phyloP scores from a whole-genome alignment of 2,329 filamentous ascomycete species.

The Hansfordia pulvinata region DNA sequence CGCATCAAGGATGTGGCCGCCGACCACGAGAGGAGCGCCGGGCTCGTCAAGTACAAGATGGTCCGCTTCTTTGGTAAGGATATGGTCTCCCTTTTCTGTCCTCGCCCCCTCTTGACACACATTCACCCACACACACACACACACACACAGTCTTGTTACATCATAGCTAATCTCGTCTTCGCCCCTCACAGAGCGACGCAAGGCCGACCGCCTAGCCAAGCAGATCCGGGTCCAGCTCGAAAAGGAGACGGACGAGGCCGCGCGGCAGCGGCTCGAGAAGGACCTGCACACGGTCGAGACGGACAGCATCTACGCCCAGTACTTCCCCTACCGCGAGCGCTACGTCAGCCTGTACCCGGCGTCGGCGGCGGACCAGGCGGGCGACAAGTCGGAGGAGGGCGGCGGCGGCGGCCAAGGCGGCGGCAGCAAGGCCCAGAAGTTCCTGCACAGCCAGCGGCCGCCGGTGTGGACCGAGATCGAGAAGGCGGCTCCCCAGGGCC shows the following conservation, averaged over 20 bases:
- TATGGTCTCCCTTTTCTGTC: slow-evolving; percentile 1
- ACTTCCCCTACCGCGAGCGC: slow-evolving; percentile 55
- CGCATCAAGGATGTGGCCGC: slow-evolving; percentile 46
- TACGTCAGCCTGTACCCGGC: slow-evolving; percentile 52
- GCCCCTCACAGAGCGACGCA: slow-evolving; percentile 47
- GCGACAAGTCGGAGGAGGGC: slow-evolving; percentile 12
- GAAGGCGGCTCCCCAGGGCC: slow-evolving; percentile 34
- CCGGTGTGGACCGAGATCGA: slow-evolving; percentile 59
- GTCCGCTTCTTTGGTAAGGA: slow-evolving; percentile 66
- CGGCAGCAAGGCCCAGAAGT: slow-evolving; percentile 25
- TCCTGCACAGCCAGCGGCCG: slow-evolving; percentile 31
- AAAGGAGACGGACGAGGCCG: slow-evolving; percentile 33
- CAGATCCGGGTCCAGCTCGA: slow-evolving; percentile 46
- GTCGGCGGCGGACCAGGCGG: no score
- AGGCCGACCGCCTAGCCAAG: slow-evolving; percentile 54
- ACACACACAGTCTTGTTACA: slow-evolving; percentile 3
- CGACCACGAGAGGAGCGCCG: slow-evolving; percentile 49
- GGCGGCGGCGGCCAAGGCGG: slow-evolving; percentile 24
- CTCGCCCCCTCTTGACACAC: not conserved
- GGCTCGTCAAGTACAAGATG: slow-evolving; percentile 74
- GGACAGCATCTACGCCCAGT: slow-evolving; percentile 62
- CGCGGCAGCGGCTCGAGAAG: slow-evolving; percentile 34
- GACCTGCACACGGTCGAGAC: slow-evolving; percentile 57
- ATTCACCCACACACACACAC: no score
- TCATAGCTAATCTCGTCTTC: slow-evolving; percentile 1